These are phyloP conservation scores for Colletotrichum euphorbiae DNA, from an alignment of 2,329 filamentous ascomycete species.

Conservation along the genomic window DNA sequence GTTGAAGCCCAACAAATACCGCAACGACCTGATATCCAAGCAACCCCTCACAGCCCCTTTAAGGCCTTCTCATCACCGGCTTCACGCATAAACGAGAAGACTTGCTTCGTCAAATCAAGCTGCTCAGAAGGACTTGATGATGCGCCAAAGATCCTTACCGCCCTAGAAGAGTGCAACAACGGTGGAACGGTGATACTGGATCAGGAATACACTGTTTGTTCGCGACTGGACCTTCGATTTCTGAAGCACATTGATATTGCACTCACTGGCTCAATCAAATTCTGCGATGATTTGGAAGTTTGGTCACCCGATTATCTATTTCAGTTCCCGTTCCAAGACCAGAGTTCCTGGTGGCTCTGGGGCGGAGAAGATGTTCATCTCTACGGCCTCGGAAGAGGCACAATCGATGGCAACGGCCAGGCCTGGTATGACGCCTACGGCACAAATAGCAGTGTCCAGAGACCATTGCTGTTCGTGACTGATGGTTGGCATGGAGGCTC, in stretches of 20 bases:
- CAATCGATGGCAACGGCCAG: constrained; percentile 2
- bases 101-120: not conserved
- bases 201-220: constrained; percentile 70
- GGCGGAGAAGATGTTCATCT: constrained; percentile 64
- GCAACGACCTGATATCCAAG: constrained; percentile 39
- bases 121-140: not conserved
- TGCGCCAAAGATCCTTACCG: constrained; percentile 56
- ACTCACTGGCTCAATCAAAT: constrained; percentile 67
- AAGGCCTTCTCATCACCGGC: not conserved
- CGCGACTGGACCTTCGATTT: constrained; percentile 73
- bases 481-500: constrained; percentile 3
- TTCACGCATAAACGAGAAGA: not conserved
- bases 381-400: constrained; percentile 62
- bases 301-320: constrained; percentile 72
- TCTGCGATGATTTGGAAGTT: constrained; percentile 74
- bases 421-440: not conserved
- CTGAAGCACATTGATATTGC: constrained; percentile 72
- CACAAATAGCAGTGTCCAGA: not conserved
- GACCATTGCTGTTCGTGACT: not conserved
- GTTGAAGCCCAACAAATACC: too few species aligned
- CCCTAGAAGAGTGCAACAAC: constrained; percentile 69
- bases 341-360: constrained; percentile 54
- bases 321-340: constrained; percentile 73
- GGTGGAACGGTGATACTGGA: constrained; percentile 70
- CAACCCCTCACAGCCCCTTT: not conserved